Percentiles rank a stretch among this genome's conserved stretches.
Conservation (phyloP, 441 rosid genomes). For the Gossypium schwendimanii region DNA sequence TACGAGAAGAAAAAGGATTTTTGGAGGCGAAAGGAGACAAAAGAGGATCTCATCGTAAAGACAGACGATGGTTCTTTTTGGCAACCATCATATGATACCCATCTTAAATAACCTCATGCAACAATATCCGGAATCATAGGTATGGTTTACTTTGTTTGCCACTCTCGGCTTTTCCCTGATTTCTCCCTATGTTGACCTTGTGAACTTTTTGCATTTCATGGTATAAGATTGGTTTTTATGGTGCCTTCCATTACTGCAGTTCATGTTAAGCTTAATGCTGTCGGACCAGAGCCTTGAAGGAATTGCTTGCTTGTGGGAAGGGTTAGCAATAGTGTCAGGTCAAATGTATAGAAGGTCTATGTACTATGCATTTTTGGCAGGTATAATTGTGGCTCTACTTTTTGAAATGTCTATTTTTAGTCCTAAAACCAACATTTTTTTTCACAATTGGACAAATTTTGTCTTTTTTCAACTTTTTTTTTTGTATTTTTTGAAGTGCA, state of each 20-base stretch:
- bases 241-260: background rate
- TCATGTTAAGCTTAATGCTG: background rate
- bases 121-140: constrained; percentile 67
- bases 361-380: too few species aligned
- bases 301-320: background rate
- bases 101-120: constrained; percentile 63
- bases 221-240: background rate
- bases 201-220: background rate
- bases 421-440: too few species aligned
- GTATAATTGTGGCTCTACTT: too few species aligned
- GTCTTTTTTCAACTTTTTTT: too few species aligned
- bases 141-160: constrained; percentile 19
- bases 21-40: constrained; percentile 52
- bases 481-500: too few species aligned
- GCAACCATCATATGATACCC: constrained; percentile 47
- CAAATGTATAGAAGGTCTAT: too few species aligned
- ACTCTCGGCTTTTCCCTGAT: background rate
- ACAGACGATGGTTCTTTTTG: constrained; percentile 33
- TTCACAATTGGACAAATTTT: too few species aligned
- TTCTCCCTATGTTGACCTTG: background rate
- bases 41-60: constrained; percentile 24
- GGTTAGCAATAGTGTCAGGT: background rate
- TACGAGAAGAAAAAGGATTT: constrained; percentile 54
- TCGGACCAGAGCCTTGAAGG: background rate
- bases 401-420: too few species aligned